Percentiles rank a stretch among this genome's conserved stretches.
These are phyloP conservation scores for Mikania micrantha DNA, from an alignment of 129 eudicot species.

Conservation along the genomic window DNA sequence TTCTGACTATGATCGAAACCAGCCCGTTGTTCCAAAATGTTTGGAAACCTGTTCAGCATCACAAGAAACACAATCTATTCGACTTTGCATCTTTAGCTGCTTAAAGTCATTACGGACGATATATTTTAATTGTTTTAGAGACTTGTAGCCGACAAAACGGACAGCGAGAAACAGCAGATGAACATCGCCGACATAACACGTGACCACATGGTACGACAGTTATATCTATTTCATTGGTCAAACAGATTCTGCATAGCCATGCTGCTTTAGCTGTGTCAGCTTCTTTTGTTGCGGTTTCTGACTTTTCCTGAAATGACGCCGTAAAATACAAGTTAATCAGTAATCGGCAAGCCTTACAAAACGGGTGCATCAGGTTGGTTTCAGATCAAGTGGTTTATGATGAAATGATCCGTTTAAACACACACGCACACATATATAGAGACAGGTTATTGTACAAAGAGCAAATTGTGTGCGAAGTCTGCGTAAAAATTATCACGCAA, in stretches of 20 bases:
- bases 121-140: constrained; percentile 64
- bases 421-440: too few relatives aligned
- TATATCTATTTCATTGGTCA: constrained; percentile 70
- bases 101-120: constrained; percentile 55
- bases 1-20: constrained; percentile 1
- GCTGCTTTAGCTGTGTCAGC: constrained; percentile 97
- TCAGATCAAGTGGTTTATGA: not conserved
- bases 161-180: constrained; percentile 91
- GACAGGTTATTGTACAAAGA: too few relatives aligned
- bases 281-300: constrained; percentile 79
- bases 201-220: constrained; percentile 91
- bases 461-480: too few relatives aligned
- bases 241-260: constrained; percentile 89
- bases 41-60: not conserved
- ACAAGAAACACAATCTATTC: not conserved
- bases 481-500: too few relatives aligned
- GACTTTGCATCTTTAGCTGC: not conserved
- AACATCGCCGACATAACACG: constrained; percentile 83
- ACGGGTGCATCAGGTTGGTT: not conserved
- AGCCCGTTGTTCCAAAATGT: constrained; percentile 1
- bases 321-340: not conserved
- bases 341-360: not conserved
- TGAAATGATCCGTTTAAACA: too few relatives aligned
- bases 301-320: constrained; percentile 58
- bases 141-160: constrained; percentile 94